Evolutionary conservation across 352 stramenopile species (phyloP).

Genomic region (Phytophthora sp.): DNA sequence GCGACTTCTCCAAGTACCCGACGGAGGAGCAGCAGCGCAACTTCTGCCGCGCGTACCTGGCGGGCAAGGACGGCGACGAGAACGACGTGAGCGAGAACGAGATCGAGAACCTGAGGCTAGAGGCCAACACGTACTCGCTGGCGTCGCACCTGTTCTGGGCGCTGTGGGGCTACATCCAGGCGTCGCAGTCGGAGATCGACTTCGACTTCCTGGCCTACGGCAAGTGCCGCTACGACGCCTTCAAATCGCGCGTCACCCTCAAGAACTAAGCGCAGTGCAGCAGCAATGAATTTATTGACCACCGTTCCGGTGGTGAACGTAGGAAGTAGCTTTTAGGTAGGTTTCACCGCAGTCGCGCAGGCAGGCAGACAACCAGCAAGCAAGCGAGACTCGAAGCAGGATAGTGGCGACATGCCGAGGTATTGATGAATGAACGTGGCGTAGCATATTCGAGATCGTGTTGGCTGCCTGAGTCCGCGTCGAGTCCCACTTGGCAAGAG

Average conservation of each 20-base stretch:
- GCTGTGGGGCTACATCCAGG: constrained; percentile 92
- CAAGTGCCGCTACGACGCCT: constrained; percentile 72
- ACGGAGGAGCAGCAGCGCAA: constrained; percentile 62
- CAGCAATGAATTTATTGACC: constrained; percentile 22
- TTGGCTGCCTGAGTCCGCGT: not conserved
- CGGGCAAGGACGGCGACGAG: constrained; percentile 47
- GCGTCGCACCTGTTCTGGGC: constrained; percentile 91
- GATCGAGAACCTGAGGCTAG: constrained; percentile 62
- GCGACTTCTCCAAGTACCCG: constrained; percentile 80
- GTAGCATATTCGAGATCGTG: constrained; percentile 2
- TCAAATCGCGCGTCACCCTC: constrained; percentile 64
- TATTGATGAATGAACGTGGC: constrained; percentile 27
- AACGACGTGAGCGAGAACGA: constrained; percentile 51
- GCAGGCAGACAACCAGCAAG: not conserved
- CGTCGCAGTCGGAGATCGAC: constrained; percentile 88
- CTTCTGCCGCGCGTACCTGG: constrained; percentile 78
- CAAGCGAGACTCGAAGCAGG: constrained; percentile 4
- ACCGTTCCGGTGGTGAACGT: constrained; percentile 47
- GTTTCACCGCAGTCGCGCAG: not conserved
- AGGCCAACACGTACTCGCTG: constrained; percentile 87
- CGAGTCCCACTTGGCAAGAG: not conserved
- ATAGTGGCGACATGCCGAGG: constrained; percentile 12
- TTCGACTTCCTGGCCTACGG: constrained; percentile 93
- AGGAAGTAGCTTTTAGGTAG: constrained; percentile 33
- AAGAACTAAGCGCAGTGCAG: constrained; percentile 45